phyloP scores from a whole-genome alignment of 1,139 yeast species.

The Lizanozyma gosingica region DNA sequence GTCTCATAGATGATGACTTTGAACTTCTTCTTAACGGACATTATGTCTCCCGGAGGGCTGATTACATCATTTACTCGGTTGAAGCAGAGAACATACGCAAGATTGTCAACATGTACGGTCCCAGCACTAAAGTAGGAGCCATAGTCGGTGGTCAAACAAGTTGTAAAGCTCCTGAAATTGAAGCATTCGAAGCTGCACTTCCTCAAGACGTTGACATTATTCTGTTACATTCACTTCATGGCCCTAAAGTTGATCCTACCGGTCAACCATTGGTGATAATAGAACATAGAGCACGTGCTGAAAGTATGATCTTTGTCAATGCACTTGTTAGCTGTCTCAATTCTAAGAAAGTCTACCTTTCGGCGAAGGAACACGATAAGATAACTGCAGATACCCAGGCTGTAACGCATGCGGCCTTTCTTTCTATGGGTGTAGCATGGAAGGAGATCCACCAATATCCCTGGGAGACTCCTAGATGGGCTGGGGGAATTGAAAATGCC shows the following conservation, averaged over 20 bases:
- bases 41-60: constrained; percentile 68
- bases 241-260: constrained; percentile 79
- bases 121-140: constrained; percentile 78
- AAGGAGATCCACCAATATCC: constrained; percentile 75
- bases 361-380: constrained; percentile 81
- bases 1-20: constrained; percentile 37
- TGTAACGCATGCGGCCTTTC: constrained; percentile 94
- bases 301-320: constrained; percentile 52
- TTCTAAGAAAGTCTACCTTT: constrained; percentile 68
- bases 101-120: constrained; percentile 71
- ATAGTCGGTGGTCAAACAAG: constrained; percentile 98
- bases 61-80: constrained; percentile 79
- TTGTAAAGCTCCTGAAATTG: constrained; percentile 84
- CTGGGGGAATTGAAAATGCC: constrained; percentile 93
- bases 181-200: constrained; percentile 67
- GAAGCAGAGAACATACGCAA: constrained; percentile 76
- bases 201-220: constrained; percentile 79
- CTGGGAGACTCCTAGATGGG: constrained; percentile 83
- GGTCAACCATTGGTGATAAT: constrained; percentile 92
- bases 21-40: constrained; percentile 68
- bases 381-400: constrained; percentile 99
- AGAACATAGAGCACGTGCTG: constrained; percentile 53
- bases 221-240: constrained; percentile 87
- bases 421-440: constrained; percentile 98
- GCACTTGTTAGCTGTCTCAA: constrained; percentile 60